Base-by-base conservation (phyloP, 2,329 filamentous ascomycete species). In the Sordariomycetes sp. region DNA sequence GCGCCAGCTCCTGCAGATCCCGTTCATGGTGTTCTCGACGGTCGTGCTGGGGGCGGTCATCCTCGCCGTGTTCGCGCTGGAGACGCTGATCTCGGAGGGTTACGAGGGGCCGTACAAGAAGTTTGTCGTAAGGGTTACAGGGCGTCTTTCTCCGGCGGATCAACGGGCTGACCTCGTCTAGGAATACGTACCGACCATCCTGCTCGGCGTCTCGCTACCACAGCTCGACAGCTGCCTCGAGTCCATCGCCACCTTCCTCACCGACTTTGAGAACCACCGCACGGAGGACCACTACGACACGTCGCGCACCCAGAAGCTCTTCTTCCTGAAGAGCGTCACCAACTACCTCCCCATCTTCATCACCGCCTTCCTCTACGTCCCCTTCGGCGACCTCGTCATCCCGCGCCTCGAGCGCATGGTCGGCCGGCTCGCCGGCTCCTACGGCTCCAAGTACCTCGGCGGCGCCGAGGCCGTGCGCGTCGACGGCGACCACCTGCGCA, bases 321-420 rank as follows among this genome's bases (percentile, higher is more conserved):
- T 91, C 60, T 77, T 89, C 37, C 79, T 92, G 67, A 89, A 88
- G 74, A 89, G 90, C 73, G 89, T 91, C 70, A 90, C 87, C 14
- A 88, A 88, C 3, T 92, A 91, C 66, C 76, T 90, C 1, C 87
- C 87, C 0, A 87, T 89, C 53, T 79, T 90, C 61, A 74, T 92
- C 7, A 91, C 87, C 0, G 88, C 88, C 0, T 92, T 91, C 65
- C 80, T 92, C 56, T 92, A 92, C 66, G 85, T 92, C 1, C 88
- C 88, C 0, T 89, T 90, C 61, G 87, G 86, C 32, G 78, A 79
- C 52, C 69, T 81, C 20, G 80, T 90, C 1, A 81, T 90, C 0
- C 87, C 88, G 0, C 81, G 83, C 64, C 76, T 90, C 0, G 82
- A 89, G 62, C 64, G 82, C 24, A 78, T 87, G 61, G 75, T 79